These are phyloP conservation scores for Aspergillus caelatus DNA, from an alignment of 2,329 filamentous ascomycete species.

Conservation along the genomic window DNA sequence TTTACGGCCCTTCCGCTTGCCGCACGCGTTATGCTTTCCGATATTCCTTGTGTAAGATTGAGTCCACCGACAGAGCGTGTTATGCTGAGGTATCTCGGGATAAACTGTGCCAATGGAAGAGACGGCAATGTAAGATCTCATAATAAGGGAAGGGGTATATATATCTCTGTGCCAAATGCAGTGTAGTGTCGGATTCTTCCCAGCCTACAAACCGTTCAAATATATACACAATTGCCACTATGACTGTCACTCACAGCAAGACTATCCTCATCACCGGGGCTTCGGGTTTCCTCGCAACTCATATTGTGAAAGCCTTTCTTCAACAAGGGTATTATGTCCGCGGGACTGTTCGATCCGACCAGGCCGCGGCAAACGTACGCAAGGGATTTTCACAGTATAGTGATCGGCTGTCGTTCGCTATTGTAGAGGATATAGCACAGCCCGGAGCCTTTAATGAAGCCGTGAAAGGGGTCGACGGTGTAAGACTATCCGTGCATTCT, in stretches of 20 bases:
- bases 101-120: too few relatives aligned
- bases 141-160: fast-evolving
- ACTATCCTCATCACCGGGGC: not conserved
- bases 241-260: not conserved
- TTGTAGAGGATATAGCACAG: not conserved
- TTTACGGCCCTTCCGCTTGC: too few relatives aligned
- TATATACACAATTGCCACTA: too few relatives aligned
- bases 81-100: too few relatives aligned
- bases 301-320: not conserved
- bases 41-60: too few relatives aligned
- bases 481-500: too few relatives aligned
- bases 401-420: not conserved
- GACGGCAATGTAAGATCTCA: too few relatives aligned
- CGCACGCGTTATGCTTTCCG: too few relatives aligned
- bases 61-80: too few relatives aligned
- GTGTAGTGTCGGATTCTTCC: too few relatives aligned
- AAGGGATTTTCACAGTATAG: not conserved
- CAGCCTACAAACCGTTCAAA: too few relatives aligned
- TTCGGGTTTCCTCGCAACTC: not conserved
- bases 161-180: too few relatives aligned
- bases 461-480: not conserved
- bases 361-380: not conserved
- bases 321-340: not conserved
- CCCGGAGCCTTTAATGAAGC: not conserved
- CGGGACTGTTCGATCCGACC: not conserved